Evolutionary conservation across 805 yeast genomes (phyloP).

Genomic region (Cyberlindnera americana): DNA sequence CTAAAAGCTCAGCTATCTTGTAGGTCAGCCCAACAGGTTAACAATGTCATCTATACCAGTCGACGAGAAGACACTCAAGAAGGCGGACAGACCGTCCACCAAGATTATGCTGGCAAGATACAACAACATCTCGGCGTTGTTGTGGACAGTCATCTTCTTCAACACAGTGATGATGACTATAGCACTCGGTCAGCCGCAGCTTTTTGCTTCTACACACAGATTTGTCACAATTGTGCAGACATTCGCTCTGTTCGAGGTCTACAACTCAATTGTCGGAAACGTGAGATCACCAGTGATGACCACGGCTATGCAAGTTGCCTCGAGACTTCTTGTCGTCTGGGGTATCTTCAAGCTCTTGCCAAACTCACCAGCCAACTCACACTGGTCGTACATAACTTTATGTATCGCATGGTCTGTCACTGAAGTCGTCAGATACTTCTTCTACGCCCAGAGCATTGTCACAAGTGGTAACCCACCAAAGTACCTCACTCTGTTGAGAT

Average conservation of each 20-base stretch:
- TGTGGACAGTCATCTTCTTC: conserved; percentile 51
- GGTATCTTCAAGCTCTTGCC: conserved; percentile 83
- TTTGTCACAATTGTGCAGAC: conserved; percentile 69
- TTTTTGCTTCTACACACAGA: conserved; percentile 55
- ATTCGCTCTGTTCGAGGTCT: conserved; percentile 74
- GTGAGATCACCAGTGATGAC: conserved; percentile 85
- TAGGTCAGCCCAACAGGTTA: too few species aligned
- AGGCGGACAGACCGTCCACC: conserved; percentile 14
- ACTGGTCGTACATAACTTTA: conserved; percentile 63
- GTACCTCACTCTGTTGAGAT: conserved; percentile 67
- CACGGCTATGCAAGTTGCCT: conserved; percentile 81
- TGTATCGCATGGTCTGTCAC: conserved; percentile 88
- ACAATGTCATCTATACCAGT: too few species aligned
- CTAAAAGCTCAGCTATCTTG: too few species aligned
- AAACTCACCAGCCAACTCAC: conserved; percentile 55
- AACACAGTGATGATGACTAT: conserved; percentile 39
- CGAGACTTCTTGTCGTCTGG: conserved; percentile 76
- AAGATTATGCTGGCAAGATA: conserved; percentile 38
- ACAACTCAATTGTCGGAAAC: conserved; percentile 72
- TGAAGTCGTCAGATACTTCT: conserved; percentile 87
- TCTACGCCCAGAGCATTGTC: conserved; percentile 67
- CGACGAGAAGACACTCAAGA: conserved; percentile 6
- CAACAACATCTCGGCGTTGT: conserved; percentile 48
- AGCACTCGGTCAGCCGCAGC: conserved; percentile 58
- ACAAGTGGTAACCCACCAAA: conserved; percentile 51